Percentiles rank a stretch among this genome's conserved stretches.
Conservation (phyloP, 2,329 filamentous ascomycete species). For the Neonectria magnoliae region DNA sequence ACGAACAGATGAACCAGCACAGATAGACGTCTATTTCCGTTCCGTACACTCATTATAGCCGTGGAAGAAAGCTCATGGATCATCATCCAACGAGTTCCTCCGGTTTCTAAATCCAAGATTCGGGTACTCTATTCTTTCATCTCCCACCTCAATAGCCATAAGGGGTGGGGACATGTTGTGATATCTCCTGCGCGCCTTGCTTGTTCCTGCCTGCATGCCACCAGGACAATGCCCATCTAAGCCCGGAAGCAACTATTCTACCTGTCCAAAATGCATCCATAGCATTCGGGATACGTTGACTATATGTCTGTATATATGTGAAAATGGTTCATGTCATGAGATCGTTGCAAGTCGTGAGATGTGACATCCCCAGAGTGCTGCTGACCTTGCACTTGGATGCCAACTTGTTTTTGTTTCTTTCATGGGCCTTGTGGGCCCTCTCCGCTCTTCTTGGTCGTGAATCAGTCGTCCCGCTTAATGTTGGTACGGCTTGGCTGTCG, state of each 20-base stretch:
- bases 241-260: conserved; percentile 21
- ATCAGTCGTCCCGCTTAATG: conserved; percentile 51
- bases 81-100: background rate
- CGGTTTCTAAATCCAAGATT: conserved; percentile 24
- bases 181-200: conserved; percentile 15
- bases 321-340: conserved; percentile 25
- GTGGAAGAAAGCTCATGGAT: background rate
- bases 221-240: conserved; percentile 16
- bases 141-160: background rate
- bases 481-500: conserved; percentile 51
- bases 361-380: conserved; percentile 20
- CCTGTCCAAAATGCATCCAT: conserved; percentile 37
- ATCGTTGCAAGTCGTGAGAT: conserved; percentile 31
- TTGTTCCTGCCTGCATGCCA: conserved; percentile 18
- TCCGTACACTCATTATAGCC: conserved; percentile 11
- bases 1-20: conserved; percentile 21
- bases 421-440: background rate
- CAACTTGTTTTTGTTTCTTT: background rate
- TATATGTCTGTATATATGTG: conserved; percentile 27
- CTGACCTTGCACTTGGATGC: conserved; percentile 4
- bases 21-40: conserved; percentile 31
- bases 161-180: conserved; percentile 12
- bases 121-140: conserved; percentile 11
- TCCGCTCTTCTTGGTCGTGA: background rate
- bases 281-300: conserved; percentile 31